Evolutionary conservation across 352 stramenopile species (phyloP).

Genomic region (Phytopythium litorale): DNA sequence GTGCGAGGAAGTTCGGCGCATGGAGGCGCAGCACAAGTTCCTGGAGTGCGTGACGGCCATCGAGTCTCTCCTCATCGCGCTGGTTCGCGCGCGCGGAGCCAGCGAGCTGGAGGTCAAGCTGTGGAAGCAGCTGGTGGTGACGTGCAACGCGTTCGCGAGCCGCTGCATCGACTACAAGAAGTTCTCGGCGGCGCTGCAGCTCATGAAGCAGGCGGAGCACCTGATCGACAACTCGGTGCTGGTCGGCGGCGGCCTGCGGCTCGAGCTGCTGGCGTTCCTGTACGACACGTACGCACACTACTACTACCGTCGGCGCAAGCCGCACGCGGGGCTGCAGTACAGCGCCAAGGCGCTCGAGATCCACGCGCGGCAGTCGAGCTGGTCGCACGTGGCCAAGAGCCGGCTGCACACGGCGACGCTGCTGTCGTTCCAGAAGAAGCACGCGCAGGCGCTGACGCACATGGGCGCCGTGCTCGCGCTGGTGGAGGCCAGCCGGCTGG

Average conservation of each 20-base stretch:
- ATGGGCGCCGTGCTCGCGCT: constrained; percentile 85
- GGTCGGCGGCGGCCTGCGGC: constrained; percentile 34
- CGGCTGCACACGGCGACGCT: constrained; percentile 81
- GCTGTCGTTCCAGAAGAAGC: constrained; percentile 70
- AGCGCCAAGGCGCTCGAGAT: constrained; percentile 83
- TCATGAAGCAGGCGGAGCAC: constrained; percentile 80
- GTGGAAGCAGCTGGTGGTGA: constrained; percentile 91
- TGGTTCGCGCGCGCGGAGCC: constrained; percentile 55
- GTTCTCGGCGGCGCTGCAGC: constrained; percentile 68
- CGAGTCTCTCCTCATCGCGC: constrained; percentile 67
- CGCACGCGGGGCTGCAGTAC: constrained; percentile 80
- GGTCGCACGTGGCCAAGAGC: constrained; percentile 88
- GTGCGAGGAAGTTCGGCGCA: constrained; percentile 68
- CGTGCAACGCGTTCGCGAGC: constrained; percentile 85
- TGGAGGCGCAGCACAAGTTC: constrained; percentile 82
- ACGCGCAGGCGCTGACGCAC: constrained; percentile 72
- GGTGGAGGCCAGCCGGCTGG: constrained; percentile 87
- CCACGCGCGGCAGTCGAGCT: constrained; percentile 67
- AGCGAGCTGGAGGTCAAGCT: constrained; percentile 62
- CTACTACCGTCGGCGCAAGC: constrained; percentile 85
- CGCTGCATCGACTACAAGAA: constrained; percentile 81
- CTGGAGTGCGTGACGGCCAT: constrained; percentile 74
- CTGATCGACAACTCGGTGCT: constrained; percentile 78
- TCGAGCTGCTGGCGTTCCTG: constrained; percentile 79
- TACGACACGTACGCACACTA: constrained; percentile 90